Base-by-base conservation (phyloP, 1,284 basidiomycete genomes). In the Stygiomarasmius scandens region DNA sequence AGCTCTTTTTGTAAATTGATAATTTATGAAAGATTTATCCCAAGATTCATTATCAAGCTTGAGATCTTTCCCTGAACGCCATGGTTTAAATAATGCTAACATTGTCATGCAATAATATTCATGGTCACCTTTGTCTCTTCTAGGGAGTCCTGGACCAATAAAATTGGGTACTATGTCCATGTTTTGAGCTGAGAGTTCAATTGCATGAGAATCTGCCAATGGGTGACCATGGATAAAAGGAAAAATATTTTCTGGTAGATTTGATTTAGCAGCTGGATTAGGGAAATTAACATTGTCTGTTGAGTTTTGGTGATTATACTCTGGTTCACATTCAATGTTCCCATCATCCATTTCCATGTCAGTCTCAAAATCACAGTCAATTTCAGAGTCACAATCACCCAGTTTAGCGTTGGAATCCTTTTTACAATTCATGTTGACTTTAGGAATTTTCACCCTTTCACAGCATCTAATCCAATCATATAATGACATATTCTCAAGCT, bases 351-450 rank as follows among this genome's bases (percentile, higher is more conserved):
- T 25, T 20, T 41, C 46, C 14, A 23, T 9, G 8, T 55, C 45
- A 22, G 52, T 20, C 1, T 49, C 32, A 20, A 3, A 14, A 12
- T 34, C 25, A 3, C 12, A 49, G 6, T 16, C 16, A 22, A 9
- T 23, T 14, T 32, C 47, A 1, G 19, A 9, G 12, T 24, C 66
- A 62, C 69, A 66, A 25, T 59, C 20, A 34, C 60, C 63, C 25
- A 69, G 64, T 54, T 70, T 70, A 38, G 53, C 43, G 11, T 68
- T 20, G n/a, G n/a, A n/a, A 36, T 67, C 61, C 34, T 71, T 69
- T 58, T 69, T 69, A 0, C 65, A 23, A 25, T 54, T 10, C 9
- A 25, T 16, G 24, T 63, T 47, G 22, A 36, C 22, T 6, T 36
- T 45, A 41, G 16, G 43, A 29, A 32, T 43, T 27, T 29, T 45